These are phyloP conservation scores for Staphylotrichum longicolle DNA, from an alignment of 495 filamentous ascomycete genomes.

Conservation along the genomic window DNA sequence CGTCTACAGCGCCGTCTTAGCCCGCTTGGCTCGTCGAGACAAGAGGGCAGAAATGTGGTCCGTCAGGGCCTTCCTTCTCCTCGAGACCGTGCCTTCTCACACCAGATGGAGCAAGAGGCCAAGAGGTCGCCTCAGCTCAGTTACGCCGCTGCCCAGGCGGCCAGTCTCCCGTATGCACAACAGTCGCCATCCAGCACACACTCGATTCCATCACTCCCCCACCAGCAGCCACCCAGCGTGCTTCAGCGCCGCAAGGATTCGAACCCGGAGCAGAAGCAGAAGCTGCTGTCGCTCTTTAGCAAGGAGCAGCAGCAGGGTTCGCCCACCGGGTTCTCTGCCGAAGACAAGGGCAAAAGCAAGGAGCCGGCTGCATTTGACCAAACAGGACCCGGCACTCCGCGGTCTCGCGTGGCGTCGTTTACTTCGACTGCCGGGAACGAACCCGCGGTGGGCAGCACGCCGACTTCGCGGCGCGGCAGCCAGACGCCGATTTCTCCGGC, in stretches of 20 bases:
- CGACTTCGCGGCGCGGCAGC: constrained; percentile 44
- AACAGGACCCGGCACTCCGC: constrained; percentile 35
- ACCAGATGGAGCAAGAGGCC: constrained; percentile 21
- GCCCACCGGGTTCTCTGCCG: constrained; percentile 38
- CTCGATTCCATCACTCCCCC: constrained; percentile 20
- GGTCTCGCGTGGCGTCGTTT: constrained; percentile 43
- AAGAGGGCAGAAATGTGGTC: constrained; percentile 18
- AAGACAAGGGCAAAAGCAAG: constrained; percentile 47
- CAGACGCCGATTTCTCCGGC: constrained; percentile 60
- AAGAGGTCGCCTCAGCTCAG: constrained; percentile 25
- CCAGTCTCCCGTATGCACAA: constrained; percentile 26
- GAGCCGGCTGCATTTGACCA: constrained; percentile 37
- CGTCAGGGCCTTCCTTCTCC: constrained; percentile 27
- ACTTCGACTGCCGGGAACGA: constrained; percentile 24
- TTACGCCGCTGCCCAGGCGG: constrained; percentile 22
- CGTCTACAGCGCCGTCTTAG: constrained; percentile 20
- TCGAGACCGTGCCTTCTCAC: constrained; percentile 21
- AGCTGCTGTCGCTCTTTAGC: constrained; percentile 70
- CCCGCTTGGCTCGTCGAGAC: constrained; percentile 4
- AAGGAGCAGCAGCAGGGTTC: constrained; percentile 44
- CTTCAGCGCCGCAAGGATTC: constrained; percentile 31
- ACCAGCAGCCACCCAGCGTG: constrained; percentile 5
- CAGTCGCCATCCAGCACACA: constrained; percentile 15
- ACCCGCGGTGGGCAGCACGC: constrained; percentile 23
- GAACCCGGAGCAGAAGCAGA: constrained; percentile 61